These are phyloP conservation scores for Ogataea nitratoaversa DNA, from an alignment of 805 yeast genomes.

Conservation along the genomic window DNA sequence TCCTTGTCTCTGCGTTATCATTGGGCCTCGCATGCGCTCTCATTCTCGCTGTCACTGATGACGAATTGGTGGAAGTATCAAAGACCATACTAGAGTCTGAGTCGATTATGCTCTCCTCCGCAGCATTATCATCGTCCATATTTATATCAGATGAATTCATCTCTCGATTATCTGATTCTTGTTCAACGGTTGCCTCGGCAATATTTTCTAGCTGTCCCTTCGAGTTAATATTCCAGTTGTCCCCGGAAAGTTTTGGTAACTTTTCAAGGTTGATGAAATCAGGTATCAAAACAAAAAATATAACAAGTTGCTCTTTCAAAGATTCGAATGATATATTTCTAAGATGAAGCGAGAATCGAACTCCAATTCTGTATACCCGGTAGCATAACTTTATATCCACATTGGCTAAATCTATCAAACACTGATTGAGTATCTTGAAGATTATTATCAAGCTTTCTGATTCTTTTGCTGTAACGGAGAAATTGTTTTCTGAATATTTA, in stretches of 20 bases:
- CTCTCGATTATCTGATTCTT: constrained; percentile 1
- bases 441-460: constrained; percentile 25
- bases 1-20: background rate
- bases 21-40: too few relatives aligned
- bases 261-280: constrained; percentile 31
- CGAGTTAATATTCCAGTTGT: constrained; percentile 19
- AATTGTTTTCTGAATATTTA: constrained; percentile 12
- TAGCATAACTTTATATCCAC: constrained; percentile 36
- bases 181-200: too few relatives aligned
- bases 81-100: constrained; percentile 5
- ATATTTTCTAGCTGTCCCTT: constrained; percentile 1
- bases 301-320: constrained; percentile 39
- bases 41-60: background rate
- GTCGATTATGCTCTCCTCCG: constrained; percentile 8
- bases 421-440: constrained; percentile 43
- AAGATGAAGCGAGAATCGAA: constrained; percentile 33
- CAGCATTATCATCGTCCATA: constrained; percentile 1
- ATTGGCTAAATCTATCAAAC: constrained; percentile 39
- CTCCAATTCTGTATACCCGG: constrained; percentile 36
- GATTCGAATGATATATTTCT: constrained; percentile 38
- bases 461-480: constrained; percentile 20
- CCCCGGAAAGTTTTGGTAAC: constrained; percentile 28
- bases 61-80: constrained; percentile 1
- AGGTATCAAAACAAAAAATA: constrained; percentile 43
- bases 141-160: background rate